Evolutionary conservation across 164 flowering plant genomes (phyloP), one percentile per base, ranked within the genome.

Genomic region (Piper longum): DNA sequence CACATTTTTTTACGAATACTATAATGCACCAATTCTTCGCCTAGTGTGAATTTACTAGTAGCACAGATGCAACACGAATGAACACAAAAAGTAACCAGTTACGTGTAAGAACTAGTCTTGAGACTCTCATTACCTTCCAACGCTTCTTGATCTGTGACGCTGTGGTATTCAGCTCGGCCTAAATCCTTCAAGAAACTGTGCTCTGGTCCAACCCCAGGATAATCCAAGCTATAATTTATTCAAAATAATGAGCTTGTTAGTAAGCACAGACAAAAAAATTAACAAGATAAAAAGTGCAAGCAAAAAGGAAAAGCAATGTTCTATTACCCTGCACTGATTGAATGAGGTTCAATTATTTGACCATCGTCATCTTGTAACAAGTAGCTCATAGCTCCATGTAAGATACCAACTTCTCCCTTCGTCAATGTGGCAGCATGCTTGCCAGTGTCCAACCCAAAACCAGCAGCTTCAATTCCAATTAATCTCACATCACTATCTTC

Each of bases 201-300:
- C 80, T 90, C 97, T 4, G 97, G 97, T 63, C 97, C 97, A 71
- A 90, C 97, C 60, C 97, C 97, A 69, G 97, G 97, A 72, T 90
- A 90, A 75, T 90, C 95, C 82, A 90, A 76, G 5, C 97, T 90
- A 56, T 4, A 3, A 7, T 3, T 9, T 2, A n/a, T 56, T 26
- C 19, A 26, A 56, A 16, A 17, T 16, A 16, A 56, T 4, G 19
- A 16, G 59, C n/a, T 7, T 2, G 39, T 8, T 9, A 48, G 14
- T 2, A 5, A 5, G 14, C 2, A 48, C 52, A 48, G 52, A 14
- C 52, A 48, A 48, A 9, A 48, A 14, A 9, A 12, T 9, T 48
- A 9, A 48, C 8, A 48, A 48, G 9, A 48, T 48, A 56, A 56
- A 3, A 2, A 56, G 36, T 16, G 59, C 8, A 26, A 7, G 17